Base-by-base conservation (phyloP, 2,329 filamentous ascomycete species). In the Teratosphaeria destructans region DNA sequence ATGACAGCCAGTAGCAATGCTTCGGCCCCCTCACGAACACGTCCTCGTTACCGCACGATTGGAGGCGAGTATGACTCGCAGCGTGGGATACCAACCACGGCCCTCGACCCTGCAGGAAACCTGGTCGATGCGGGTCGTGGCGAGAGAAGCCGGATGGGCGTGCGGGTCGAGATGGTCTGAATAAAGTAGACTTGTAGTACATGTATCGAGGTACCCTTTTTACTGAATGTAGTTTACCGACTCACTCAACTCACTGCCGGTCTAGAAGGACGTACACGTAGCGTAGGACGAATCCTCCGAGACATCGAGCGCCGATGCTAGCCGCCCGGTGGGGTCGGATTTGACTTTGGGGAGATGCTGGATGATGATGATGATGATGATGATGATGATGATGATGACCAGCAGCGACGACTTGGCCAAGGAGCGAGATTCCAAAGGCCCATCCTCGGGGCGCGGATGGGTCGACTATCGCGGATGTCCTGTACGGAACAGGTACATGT, bases 31-130 rank as follows among this genome's bases (percentile, higher is more conserved):
- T 60, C 57, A 52, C 37, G 43, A 19, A 10, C 5, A 55, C 12
- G 16, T n/a, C 10, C 54, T 35, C 35, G 34, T 26, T 14, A 6
- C 52, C 52, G 52, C 27, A 54, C 23, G 5, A 19, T 23, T 55
- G 52, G 52, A 57, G 59, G 59, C 59, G 37, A 56, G 60, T 32
- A 65, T 67, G 64, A 67, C 62, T 62, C 66, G 67, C 66, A 67
- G 67, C 65, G 67, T 67, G 68, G 68, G 65, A 65, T 68, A 59
- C 27, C 43, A 49, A 49, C 43, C 43, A 49, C 43, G 23, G 19
- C 16, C 43, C 43, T 19, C 43, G 23, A 23, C 16, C 43, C 43
- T 19, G 16, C 12, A 16, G 19, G 43, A 23, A 19, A 23, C 16
- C 43, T 49, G n/a, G 43, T 23, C 19, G 43, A 23, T n/a, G 43